Evolutionary conservation across 129 eudicot genomes (phyloP).

Genomic region (Centella asiatica): DNA sequence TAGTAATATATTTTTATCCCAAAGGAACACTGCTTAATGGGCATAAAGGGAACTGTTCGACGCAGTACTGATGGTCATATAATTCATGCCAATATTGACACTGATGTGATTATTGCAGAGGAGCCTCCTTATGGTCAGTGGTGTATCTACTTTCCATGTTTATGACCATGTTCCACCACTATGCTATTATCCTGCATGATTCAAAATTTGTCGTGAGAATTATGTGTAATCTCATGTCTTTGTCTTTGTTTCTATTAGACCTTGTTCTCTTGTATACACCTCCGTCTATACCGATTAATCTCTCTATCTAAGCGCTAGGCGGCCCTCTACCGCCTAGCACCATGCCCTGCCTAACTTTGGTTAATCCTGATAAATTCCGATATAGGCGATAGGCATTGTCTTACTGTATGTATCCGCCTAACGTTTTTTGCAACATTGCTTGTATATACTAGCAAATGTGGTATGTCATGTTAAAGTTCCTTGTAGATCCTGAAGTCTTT

Average conservation of each 20-base stretch:
- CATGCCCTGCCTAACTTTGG: too few relatives aligned
- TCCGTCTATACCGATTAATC: too few relatives aligned
- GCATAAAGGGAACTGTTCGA: slow-evolving; percentile 97
- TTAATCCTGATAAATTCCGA: too few relatives aligned
- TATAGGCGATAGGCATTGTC: too few relatives aligned
- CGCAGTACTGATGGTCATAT: slow-evolving; percentile 99
- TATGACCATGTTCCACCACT: background rate
- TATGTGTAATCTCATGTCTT: too few relatives aligned
- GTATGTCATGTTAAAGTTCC: background rate
- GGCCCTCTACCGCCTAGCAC: too few relatives aligned
- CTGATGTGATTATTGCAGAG: slow-evolving; percentile 96
- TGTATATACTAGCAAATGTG: background rate
- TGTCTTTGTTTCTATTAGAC: too few relatives aligned
- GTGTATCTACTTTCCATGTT: background rate
- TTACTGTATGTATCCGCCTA: too few relatives aligned
- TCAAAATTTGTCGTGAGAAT: too few relatives aligned
- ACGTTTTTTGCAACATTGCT: too few relatives aligned
- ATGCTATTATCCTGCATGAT: background rate
- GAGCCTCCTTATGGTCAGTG: slow-evolving; percentile 97
- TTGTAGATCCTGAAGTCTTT: background rate
- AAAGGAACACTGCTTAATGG: slow-evolving; percentile 98
- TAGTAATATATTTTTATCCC: background rate
- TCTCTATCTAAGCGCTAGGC: too few relatives aligned
- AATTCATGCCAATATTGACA: slow-evolving; percentile 97
- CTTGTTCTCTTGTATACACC: too few relatives aligned